Percentiles rank a stretch among this genome's conserved stretches.
phyloP scores from a whole-genome alignment of 768 basidiomycete genomes.

The Pulveroboletus sp. region DNA sequence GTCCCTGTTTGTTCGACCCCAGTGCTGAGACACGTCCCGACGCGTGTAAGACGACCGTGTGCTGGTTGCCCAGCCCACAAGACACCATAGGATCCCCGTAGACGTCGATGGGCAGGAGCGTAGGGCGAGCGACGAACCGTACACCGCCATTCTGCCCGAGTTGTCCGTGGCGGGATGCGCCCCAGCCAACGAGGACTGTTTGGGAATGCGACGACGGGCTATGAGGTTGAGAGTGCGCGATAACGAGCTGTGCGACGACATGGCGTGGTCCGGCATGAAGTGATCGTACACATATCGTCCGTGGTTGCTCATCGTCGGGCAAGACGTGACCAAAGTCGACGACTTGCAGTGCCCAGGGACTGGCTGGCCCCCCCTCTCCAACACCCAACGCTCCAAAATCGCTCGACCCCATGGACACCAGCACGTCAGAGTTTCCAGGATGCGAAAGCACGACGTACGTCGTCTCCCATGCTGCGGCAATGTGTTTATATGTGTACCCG shows the following conservation, averaged over 20 bases:
- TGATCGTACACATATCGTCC: conserved; percentile 35
- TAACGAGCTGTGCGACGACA: conserved; percentile 48
- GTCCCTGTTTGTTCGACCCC: conserved; percentile 75
- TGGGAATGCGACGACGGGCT: conserved; percentile 12
- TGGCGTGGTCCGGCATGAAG: conserved; percentile 73
- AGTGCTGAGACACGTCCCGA: conserved; percentile 49
- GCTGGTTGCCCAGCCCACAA: conserved; percentile 51
- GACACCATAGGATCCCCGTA: conserved; percentile 31
- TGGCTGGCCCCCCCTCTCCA: conserved; percentile 28
- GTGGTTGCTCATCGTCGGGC: conserved; percentile 35
- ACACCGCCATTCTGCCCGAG: conserved; percentile 44
- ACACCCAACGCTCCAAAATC: conserved; percentile 82
- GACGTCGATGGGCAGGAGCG: conserved; percentile 33
- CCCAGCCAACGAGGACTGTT: conserved; percentile 71
- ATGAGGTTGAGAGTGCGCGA: conserved; percentile 17
- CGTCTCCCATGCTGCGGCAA: conserved; percentile 83
- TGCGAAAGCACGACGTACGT: conserved; percentile 64
- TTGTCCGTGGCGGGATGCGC: conserved; percentile 81
- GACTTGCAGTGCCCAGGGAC: conserved; percentile 8
- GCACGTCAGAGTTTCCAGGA: conserved; percentile 41
- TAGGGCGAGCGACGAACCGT: conserved; percentile 21
- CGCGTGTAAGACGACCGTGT: conserved; percentile 41
- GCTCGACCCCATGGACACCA: conserved; percentile 81
- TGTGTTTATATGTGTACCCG: conserved; percentile 43
- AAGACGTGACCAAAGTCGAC: conserved; percentile 19